A percentile compares a stretch with the other conserved stretches of the same genome.
phyloP scores from a whole-genome alignment of 768 basidiomycete genomes.

The Glaciozyma martinii region DNA sequence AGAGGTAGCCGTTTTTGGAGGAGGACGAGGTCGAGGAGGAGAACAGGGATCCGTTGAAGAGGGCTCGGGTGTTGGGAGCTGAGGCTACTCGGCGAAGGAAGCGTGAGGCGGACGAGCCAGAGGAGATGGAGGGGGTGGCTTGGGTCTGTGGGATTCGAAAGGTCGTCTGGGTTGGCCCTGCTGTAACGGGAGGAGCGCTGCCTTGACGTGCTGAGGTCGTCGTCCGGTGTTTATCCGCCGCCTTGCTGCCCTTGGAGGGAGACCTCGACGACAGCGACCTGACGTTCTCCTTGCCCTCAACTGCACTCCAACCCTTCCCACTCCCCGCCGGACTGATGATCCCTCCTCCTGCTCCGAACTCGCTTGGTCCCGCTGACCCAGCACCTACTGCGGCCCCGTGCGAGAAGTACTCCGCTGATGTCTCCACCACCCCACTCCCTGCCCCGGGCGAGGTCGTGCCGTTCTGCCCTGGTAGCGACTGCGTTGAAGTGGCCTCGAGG shows the following conservation, averaged over 20 bases:
- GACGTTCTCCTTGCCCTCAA: not conserved
- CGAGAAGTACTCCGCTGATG: no score
- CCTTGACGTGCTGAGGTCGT: not conserved
- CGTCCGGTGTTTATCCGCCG: not conserved
- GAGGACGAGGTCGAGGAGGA: slow-evolving; percentile 13
- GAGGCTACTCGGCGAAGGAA: slow-evolving; percentile 93
- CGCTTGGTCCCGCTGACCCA: no score
- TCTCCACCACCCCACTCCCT: no score
- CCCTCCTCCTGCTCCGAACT: no score
- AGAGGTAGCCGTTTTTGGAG: slow-evolving; percentile 41
- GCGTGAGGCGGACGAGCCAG: slow-evolving; percentile 40
- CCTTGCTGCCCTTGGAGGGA: not conserved
- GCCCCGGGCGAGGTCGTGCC: no score
- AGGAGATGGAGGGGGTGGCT: not conserved
- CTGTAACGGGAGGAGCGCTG: not conserved
- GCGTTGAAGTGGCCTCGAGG: no score
- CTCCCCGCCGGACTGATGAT: not conserved
- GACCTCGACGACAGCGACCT: not conserved
- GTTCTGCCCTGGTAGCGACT: no score
- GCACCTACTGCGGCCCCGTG: no score
- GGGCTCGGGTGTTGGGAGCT: slow-evolving; percentile 88
- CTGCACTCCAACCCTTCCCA: not conserved
- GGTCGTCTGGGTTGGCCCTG: slow-evolving; percentile 6
- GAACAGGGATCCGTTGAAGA: slow-evolving; percentile 49
- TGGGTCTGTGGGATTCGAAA: not conserved